Evolutionary conservation across 306 rosid genomes (phyloP).

Genomic region (Leucaena leucocephala): DNA sequence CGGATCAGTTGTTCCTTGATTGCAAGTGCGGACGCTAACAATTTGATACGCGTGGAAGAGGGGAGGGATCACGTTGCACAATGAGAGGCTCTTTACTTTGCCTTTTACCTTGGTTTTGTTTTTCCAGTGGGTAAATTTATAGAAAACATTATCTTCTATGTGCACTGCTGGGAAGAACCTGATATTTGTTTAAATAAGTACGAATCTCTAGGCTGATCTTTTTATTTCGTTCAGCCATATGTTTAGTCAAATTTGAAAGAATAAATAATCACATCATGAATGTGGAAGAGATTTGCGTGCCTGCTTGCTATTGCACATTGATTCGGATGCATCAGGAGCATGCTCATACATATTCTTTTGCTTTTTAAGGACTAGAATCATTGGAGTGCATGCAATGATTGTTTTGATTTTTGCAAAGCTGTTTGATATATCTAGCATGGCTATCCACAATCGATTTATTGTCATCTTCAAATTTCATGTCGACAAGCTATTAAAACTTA

Average conservation of each 20-base stretch:
- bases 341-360: background rate
- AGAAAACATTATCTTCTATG: conserved; percentile 5
- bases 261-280: background rate
- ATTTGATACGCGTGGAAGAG: background rate
- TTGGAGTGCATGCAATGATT: conserved; percentile 36
- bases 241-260: background rate
- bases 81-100: conserved; percentile 17
- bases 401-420: background rate
- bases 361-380: conserved; percentile 22
- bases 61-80: conserved; percentile 15
- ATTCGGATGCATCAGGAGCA: background rate
- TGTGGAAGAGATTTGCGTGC: background rate
- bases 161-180: conserved; percentile 16
- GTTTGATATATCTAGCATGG: background rate
- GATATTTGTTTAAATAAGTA: conserved; percentile 7
- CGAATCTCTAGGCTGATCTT: conserved; percentile 31
- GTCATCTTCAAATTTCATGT: background rate
- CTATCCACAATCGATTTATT: background rate
- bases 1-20: too few relatives aligned
- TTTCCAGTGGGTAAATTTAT: conserved; percentile 20
- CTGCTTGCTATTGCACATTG: background rate
- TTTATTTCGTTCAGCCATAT: background rate
- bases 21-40: too few relatives aligned
- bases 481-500: background rate
- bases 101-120: background rate